Evolutionary conservation across 345 rosid genomes (phyloP).

Genomic region (Corchorus olitorius): DNA sequence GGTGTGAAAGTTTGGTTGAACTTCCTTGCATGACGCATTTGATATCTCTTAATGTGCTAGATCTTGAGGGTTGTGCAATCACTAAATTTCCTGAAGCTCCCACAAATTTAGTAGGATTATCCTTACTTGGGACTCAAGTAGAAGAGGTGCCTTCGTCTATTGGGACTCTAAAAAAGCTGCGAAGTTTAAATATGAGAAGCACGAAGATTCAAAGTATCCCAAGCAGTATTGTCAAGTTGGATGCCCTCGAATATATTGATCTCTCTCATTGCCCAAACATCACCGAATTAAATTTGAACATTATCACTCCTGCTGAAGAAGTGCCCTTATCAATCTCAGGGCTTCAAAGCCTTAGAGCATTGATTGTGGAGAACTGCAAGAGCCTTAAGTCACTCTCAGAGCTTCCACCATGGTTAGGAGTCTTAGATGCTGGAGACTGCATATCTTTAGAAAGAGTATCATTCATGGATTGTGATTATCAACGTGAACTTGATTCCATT

Average conservation of each 20-base stretch:
- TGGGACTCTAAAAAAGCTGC: neutral
- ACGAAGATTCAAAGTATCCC: neutral
- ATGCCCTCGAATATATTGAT: neutral
- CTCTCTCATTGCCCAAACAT: no score
- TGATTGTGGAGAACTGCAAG: neutral
- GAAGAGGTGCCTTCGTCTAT: neutral
- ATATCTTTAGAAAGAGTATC: neutral
- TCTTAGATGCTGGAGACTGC: neutral
- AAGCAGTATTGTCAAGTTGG: neutral
- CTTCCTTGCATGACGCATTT: conserved; percentile 9
- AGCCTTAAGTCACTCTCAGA: neutral
- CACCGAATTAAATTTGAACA: neutral
- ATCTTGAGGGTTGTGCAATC: neutral
- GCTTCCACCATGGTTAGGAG: neutral
- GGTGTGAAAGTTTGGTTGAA: conserved; percentile 29
- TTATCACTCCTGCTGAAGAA: neutral
- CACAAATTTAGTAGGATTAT: no score
- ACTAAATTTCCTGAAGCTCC: neutral
- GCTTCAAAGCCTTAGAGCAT: neutral
- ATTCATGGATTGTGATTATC: neutral
- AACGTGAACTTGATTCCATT: no score
- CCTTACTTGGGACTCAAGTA: neutral
- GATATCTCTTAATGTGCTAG: neutral
- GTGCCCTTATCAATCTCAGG: neutral
- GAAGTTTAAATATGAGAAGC: neutral